Conservation (phyloP, 2,329 filamentous ascomycete genomes). For the Ophiostoma tasmaniense region DNA sequence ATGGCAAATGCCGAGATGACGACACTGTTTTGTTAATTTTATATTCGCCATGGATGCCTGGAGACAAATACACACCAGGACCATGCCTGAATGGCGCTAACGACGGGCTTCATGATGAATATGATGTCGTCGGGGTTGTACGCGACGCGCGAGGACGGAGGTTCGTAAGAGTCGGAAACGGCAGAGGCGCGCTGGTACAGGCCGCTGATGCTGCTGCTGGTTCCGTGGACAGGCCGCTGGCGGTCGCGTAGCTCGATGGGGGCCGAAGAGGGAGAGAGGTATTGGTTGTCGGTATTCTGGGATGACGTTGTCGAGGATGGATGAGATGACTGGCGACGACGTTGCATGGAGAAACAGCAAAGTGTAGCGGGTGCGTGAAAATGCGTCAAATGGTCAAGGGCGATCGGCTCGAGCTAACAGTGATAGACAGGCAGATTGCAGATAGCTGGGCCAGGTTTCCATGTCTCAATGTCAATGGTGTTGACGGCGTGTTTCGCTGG, state of each 20-base stretch:
- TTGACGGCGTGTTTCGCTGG: conserved; percentile 1
- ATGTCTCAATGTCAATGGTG: conserved; percentile 1
- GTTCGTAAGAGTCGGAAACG: conserved; percentile 4
- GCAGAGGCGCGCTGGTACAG: conserved; percentile 6
- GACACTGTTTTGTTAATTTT: conserved; percentile 47
- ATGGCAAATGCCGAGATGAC: conserved; percentile 59
- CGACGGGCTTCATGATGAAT: conserved; percentile 81
- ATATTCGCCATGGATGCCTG: background rate
- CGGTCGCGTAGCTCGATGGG: conserved; percentile 21
- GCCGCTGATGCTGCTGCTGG: conserved; percentile 22
- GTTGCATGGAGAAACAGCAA: conserved; percentile 17
- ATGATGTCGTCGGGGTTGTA: conserved; percentile 11
- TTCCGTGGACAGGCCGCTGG: conserved; percentile 14
- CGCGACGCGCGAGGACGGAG: conserved; percentile 6
- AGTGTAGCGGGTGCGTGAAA: background rate
- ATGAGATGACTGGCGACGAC: conserved; percentile 18
- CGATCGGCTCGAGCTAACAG: background rate
- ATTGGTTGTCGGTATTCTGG: background rate
- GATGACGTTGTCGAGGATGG: background rate
- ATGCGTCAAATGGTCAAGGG: background rate
- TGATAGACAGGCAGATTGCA: background rate
- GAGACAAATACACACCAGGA: conserved; percentile 59
- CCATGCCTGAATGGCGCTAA: conserved; percentile 89
- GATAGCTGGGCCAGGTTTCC: background rate
- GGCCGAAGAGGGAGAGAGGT: background rate